Percentiles rank a stretch among this genome's conserved stretches.
These are phyloP conservation scores for Aspergillus fischeri DNA, from an alignment of 2,329 filamentous ascomycete species.

Conservation along the genomic window DNA sequence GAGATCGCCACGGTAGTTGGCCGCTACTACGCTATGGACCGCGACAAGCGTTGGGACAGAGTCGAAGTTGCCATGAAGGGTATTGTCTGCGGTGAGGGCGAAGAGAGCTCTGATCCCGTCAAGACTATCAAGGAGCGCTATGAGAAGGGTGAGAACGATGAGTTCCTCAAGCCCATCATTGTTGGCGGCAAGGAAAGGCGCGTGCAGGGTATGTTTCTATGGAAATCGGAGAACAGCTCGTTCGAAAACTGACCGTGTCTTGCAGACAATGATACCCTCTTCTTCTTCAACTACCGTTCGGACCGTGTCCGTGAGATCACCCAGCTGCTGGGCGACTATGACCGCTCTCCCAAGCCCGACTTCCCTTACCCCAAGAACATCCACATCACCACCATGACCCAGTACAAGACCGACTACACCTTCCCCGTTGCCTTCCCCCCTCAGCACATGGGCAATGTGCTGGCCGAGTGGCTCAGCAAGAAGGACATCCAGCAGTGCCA, in stretches of 20 bases:
- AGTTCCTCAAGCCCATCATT: constrained; percentile 98
- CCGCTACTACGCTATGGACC: constrained; percentile 98
- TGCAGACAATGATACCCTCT: constrained; percentile 82
- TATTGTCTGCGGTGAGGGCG: constrained; percentile 78
- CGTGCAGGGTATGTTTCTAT: constrained; percentile 64
- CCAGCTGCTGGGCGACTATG: constrained; percentile 85
- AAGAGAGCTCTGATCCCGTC: constrained; percentile 78
- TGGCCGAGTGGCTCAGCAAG: constrained; percentile 92
- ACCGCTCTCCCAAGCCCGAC: constrained; percentile 84
- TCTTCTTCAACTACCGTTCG: constrained; percentile 99
- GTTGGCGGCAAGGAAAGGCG: constrained; percentile 80
- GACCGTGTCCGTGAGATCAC: constrained; percentile 96
- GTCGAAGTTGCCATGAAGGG: constrained; percentile 87
- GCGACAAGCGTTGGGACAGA: constrained; percentile 98
- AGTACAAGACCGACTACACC: constrained; percentile 92
- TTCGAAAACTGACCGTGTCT: constrained; percentile 15
- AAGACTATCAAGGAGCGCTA: constrained; percentile 85
- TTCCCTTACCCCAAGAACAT: constrained; percentile 92
- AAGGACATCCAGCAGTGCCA: constrained; percentile 90
- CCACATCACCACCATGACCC: constrained; percentile 90
- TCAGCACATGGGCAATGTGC: constrained; percentile 95
- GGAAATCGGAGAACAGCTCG: not conserved
- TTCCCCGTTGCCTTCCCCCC: constrained; percentile 91
- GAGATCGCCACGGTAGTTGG: constrained; percentile 91
- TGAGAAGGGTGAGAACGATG: constrained; percentile 82